Evolutionary conservation across 1,284 basidiomycete species (phyloP).

Genomic region (Jaminaea rosea): DNA sequence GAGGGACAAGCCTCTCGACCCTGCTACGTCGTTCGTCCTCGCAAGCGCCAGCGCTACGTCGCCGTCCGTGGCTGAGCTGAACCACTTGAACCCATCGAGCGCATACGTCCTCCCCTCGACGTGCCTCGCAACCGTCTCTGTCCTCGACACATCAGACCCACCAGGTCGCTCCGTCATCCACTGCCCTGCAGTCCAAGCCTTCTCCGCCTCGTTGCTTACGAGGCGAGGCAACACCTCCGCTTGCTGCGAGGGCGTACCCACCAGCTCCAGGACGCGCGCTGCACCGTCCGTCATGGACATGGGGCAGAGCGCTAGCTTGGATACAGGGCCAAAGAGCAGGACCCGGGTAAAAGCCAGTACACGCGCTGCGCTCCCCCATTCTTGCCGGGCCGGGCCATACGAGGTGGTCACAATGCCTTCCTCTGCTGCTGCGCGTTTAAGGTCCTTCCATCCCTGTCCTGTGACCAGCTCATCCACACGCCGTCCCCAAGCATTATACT

Average conservation of each 20-base stretch:
- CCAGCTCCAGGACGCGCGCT: slow-evolving; percentile 62
- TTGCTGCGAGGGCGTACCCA: slow-evolving; percentile 59
- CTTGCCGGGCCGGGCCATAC: slow-evolving; percentile 9
- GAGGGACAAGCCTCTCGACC: slow-evolving; percentile 54
- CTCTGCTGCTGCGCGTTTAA: slow-evolving; percentile 13
- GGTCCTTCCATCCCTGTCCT: slow-evolving; percentile 24
- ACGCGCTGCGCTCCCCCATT: too few relatives aligned
- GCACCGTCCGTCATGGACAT: slow-evolving; percentile 69
- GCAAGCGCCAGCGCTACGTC: slow-evolving; percentile 64
- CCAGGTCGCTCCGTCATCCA: slow-evolving; percentile 60
- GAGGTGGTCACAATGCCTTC: slow-evolving; percentile 23
- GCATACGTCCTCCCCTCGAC: slow-evolving; percentile 14
- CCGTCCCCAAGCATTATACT: slow-evolving; percentile 31
- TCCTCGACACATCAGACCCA: slow-evolving; percentile 66
- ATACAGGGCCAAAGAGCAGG: slow-evolving; percentile 20
- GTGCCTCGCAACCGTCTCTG: slow-evolving; percentile 59
- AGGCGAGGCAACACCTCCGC: slow-evolving; percentile 53
- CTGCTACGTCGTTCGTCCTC: slow-evolving; percentile 51
- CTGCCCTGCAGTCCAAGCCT: slow-evolving; percentile 66
- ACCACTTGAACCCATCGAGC: slow-evolving; percentile 52
- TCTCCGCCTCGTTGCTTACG: slow-evolving; percentile 57
- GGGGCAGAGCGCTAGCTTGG: slow-evolving; percentile 23
- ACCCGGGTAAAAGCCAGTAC: slow-evolving; percentile 16
- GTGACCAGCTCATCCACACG: slow-evolving; percentile 26
- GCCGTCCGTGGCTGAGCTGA: slow-evolving; percentile 70